These are phyloP conservation scores for Inonotus hispidus DNA, from an alignment of 1,284 basidiomycete genomes.

Conservation along the genomic window DNA sequence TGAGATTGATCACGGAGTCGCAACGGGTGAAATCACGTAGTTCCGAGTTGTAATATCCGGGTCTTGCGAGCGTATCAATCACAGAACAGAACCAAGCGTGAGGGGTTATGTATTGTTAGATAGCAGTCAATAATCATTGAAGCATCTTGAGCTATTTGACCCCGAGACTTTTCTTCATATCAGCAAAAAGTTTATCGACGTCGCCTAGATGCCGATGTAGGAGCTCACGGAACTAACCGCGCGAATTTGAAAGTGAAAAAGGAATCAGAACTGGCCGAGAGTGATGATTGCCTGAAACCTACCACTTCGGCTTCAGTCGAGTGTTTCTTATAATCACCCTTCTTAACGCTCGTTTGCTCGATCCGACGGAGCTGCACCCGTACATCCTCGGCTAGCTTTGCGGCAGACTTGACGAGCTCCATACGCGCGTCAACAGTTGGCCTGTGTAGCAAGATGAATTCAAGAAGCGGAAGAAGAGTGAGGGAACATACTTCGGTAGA, in stretches of 20 bases:
- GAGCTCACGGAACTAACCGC: conserved; percentile 63
- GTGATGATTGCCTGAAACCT: conserved; percentile 18
- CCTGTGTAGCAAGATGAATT: conserved; percentile 32
- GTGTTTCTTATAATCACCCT: conserved; percentile 61
- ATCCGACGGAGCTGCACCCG: conserved; percentile 67
- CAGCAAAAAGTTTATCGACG: conserved; percentile 57
- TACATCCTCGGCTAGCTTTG: conserved; percentile 65
- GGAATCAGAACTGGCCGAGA: neutral
- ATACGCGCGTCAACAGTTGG: conserved; percentile 69
- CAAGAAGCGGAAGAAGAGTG: neutral
- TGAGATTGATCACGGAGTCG: neutral
- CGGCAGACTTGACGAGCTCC: conserved; percentile 47
- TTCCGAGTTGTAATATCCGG: too few species aligned
- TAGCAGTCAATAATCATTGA: neutral
- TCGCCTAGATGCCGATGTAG: conserved; percentile 55
- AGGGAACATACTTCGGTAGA: conserved; percentile 60
- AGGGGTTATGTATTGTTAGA: too few species aligned
- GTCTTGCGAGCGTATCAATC: too few species aligned
- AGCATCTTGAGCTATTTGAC: conserved; percentile 15
- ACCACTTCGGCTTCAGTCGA: conserved; percentile 64
- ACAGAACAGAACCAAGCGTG: too few species aligned
- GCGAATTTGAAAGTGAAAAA: neutral
- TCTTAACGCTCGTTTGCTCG: conserved; percentile 59
- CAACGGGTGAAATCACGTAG: neutral
- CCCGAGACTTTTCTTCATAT: conserved; percentile 55